Evolutionary conservation across 2,329 filamentous ascomycete species (phyloP), one percentile per base, ranked within the genome.

Genomic region (Ascochyta clinopodiicola): DNA sequence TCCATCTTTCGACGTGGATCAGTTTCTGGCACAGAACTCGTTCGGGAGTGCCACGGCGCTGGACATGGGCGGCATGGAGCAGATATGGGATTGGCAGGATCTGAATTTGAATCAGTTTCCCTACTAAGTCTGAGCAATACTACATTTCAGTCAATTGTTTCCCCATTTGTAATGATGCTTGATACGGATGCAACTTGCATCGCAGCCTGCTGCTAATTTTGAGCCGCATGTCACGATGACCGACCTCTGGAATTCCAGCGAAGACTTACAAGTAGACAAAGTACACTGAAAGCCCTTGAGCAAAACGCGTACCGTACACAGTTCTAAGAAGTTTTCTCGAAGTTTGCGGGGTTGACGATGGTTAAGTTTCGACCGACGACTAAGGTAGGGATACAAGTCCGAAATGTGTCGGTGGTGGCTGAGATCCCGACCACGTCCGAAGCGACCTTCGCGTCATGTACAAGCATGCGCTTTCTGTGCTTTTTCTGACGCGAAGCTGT

Each of bases 41-140:
- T 67, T 71, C 36, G 57, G 47, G 0, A 48, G 48, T 19, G 38
- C 62, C 3, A 13, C 56, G 2, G 44, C 50, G 5, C 44, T 69
- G 1, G 65, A 74, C 15, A 64, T 73, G 49, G 68, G 69, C 2
- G 69, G 69, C 6, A 64, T 73, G 62, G 70, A 72, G 51, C 62
- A 67, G 13, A 70, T 72, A 0, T 74, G 70, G 68, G 66, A 68
- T 37, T 73, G 69, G 69, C 67, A 69, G 3, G 55, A 64, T 25
- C 31, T 73, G 24, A 68, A 71, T 43, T 55, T 72, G 2, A 64
- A 72, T 27, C 51, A 54, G 34, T 54, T 54, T 29, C 51, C 51
- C 17, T 54, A 34, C 44, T 54, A 15, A 44, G 19, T 22, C 13
- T n/a, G 25, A 29, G 21, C 15, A 19, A 34, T 40, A n/a, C 3